Percentiles rank a stretch among this genome's conserved stretches.
Conservation (phyloP, 352 stramenopile genomes). For the Phytophthora pistaciae region DNA sequence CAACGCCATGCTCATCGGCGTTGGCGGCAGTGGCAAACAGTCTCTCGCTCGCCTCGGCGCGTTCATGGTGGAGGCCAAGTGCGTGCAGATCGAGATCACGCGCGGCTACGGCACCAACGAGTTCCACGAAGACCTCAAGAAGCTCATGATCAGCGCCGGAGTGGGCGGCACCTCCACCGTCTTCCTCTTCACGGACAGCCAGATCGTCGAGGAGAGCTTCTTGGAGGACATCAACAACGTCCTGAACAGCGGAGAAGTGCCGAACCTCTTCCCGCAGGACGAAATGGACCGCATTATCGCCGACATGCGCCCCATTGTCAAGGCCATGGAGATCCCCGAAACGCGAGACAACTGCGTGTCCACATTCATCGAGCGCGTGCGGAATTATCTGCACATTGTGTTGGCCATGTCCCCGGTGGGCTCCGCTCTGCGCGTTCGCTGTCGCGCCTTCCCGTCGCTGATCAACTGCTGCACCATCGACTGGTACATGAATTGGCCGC, state of each 20-base stretch:
- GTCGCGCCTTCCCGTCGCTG: slow-evolving; percentile 94
- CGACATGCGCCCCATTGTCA: slow-evolving; percentile 94
- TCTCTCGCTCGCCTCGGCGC: slow-evolving; percentile 91
- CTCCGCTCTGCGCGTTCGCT: slow-evolving; percentile 92
- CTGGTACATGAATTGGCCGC: slow-evolving; percentile 96
- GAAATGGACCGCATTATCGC: slow-evolving; percentile 95
- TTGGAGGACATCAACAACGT: slow-evolving; percentile 98
- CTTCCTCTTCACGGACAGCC: slow-evolving; percentile 96
- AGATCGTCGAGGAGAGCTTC: slow-evolving; percentile 96
- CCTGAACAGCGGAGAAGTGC: slow-evolving; percentile 97
- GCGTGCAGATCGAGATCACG: slow-evolving; percentile 94
- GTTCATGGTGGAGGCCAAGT: slow-evolving; percentile 94
- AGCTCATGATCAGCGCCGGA: slow-evolving; percentile 94
- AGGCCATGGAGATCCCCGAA: slow-evolving; percentile 88
- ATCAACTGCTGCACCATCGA: slow-evolving; percentile 98
- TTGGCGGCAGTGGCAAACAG: slow-evolving; percentile 95
- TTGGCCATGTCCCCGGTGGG: slow-evolving; percentile 96
- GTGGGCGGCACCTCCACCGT: slow-evolving; percentile 82
- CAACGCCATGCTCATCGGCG: slow-evolving; percentile 97
- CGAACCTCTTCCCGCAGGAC: slow-evolving; percentile 93
- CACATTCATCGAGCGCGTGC: slow-evolving; percentile 92
- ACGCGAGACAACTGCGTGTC: slow-evolving; percentile 93
- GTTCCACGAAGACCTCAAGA: slow-evolving; percentile 96
- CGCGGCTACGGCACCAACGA: slow-evolving; percentile 90
- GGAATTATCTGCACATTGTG: slow-evolving; percentile 95